Evolutionary conservation across 495 filamentous ascomycete genomes (phyloP), one percentile per base, ranked within the genome.

Genomic region (Trypethelium eluteriae): DNA sequence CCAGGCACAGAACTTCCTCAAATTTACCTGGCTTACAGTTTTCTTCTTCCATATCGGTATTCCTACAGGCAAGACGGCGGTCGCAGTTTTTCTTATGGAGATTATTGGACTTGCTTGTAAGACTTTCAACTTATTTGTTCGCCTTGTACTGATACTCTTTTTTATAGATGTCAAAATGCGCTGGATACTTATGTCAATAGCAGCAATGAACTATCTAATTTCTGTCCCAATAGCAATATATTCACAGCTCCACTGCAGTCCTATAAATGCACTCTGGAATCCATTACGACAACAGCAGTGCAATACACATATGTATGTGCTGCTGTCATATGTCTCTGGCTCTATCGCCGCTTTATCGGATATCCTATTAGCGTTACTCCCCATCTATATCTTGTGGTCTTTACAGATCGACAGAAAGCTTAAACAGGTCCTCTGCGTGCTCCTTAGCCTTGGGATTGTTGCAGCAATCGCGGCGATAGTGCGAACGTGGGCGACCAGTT

Each of bases 1-100:
- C 53, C 5, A 59, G 36, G 53, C 53, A 14, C 53, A 59, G 25
- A 59, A 59, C 32, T 59, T 59, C 32, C 53, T 59, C 53, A 59
- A 59, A 59, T 59, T 59, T 32, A 59, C 53, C 7, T 59, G 53
- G 53, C 53, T 59, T 59, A 59, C 53, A 14, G 53, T 59, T 5
- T 59, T 59, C 32, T 59, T 59, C 18, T 59, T 59, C 53, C 36
- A 32, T 32, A 59, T 59, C 18, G 53, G 25, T 36, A 59, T 59
- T 59, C 25, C 53, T 32, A 59, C 53, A 35, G 53, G 53, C 53
- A 59, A 59, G 53, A 32, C 53, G 7, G 53, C 53, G 0, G 53
- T 59, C 14, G 53, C 53, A 36, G 53, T 59, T 36, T 59, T 59
- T 18, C 53, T 59, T 36, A 59, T 59, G 18, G 53, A 59, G 32